Evolutionary conservation across 2,329 filamentous ascomycete species (phyloP).

Genomic region (Monascus ruber): DNA sequence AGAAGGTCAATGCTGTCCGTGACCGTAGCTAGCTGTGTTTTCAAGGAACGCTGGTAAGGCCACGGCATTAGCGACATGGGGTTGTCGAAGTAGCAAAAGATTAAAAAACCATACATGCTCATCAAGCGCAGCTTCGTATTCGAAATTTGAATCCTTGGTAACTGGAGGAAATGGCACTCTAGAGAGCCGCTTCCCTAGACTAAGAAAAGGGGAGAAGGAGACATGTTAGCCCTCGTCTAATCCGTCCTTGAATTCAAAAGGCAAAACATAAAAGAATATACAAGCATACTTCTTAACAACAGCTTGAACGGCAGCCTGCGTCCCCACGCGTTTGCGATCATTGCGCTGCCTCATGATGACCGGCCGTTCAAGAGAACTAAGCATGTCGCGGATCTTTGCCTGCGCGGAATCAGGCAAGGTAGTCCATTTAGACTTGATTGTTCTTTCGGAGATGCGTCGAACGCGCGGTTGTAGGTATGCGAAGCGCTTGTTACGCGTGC

Average conservation of each 20-base stretch:
- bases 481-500: conserved; percentile 17
- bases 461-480: conserved; percentile 30
- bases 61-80: conserved; percentile 4
- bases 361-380: conserved; percentile 30
- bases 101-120: conserved; percentile 25
- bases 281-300: conserved; percentile 30
- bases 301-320: conserved; percentile 29
- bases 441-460: conserved; percentile 30
- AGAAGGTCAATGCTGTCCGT: conserved; percentile 30
- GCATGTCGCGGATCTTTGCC: conserved; percentile 31
- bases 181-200: conserved; percentile 30
- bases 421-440: conserved; percentile 36
- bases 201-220: conserved; percentile 6
- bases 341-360: conserved; percentile 33
- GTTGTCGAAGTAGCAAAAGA: not conserved
- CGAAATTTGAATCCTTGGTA: conserved; percentile 31
- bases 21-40: conserved; percentile 28
- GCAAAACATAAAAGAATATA: not conserved
- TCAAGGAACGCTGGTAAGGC: conserved; percentile 21
- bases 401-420: conserved; percentile 32
- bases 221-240: not conserved
- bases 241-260: not conserved
- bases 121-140: conserved; percentile 32
- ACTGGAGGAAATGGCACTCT: conserved; percentile 36
- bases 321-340: conserved; percentile 31